Base-by-base conservation (phyloP, 2,329 filamentous ascomycete genomes). In the Mariannaea sp. region DNA sequence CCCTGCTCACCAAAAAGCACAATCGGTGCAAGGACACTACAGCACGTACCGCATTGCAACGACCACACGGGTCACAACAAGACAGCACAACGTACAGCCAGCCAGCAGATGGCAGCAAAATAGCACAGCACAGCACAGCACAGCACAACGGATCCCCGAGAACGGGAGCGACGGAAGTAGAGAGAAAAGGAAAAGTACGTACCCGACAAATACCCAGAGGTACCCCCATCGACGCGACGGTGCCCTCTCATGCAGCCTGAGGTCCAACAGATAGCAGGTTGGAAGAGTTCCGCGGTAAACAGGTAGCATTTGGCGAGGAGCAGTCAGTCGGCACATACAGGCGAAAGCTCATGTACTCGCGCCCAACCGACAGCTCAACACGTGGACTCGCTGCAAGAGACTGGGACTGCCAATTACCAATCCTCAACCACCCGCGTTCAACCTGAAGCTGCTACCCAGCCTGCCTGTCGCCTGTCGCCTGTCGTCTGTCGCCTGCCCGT, bases 281-380 rank as follows among this genome's bases (percentile, higher is more conserved):
- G n/a, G n/a, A n/a, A 35, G 7, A 50, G 44, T 57, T 51, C 50
- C 53, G 59, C 59, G 59, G 56, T 57, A 52, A 17, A 49, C 52
- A 41, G 27, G 44, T 19, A 36, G 42, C 41, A 30, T 12, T 30
- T 30, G 29, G 22, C 22, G 22, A 24, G 5, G 8, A 24, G 22
- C 5, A 8, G 5, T 24, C 22, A 5, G 22, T 24, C 8, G 5
- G 22, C 22, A 24, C 22, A 24, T 24, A 24, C 22, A 24, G 22
- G 22, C 22, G 8, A 24, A 24, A 24, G 22, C 24, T 30, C 24
- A 61, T 65, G 62, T 65, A 60, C 60, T 65, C 35, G 55, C 60
- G 58, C 61, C 64, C 64, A 65, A 66, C 53, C 56, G 55, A 62
- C 58, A 55, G 46, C 57, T 59, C 59, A 59, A 66, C 64, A 66